Percentiles rank a stretch among this genome's conserved stretches.
These are phyloP conservation scores for Plasmodium knowlesi DNA, from an alignment of 169 alveolate species.

Conservation along the genomic window DNA sequence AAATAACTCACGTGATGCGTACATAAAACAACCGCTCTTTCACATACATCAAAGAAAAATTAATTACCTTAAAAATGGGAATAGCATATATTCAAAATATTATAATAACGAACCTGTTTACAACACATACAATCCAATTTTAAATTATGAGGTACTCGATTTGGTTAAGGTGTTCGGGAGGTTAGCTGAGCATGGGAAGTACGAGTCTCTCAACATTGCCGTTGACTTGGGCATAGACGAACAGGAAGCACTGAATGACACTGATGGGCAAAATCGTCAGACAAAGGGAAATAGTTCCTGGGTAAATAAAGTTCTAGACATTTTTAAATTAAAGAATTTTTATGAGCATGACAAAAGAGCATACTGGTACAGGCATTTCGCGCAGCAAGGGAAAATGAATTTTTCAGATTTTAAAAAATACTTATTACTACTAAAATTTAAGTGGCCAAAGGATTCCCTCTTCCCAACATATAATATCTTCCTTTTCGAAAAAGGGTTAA, in stretches of 20 bases:
- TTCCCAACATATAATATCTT: constrained; percentile 65
- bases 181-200: constrained; percentile 64
- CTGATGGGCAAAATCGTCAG: neutral
- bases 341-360: neutral
- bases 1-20: neutral
- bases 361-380: constrained; percentile 58
- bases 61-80: constrained; percentile 29
- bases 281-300: neutral
- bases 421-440: constrained; percentile 37
- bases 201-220: constrained; percentile 38
- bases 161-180: constrained; percentile 69
- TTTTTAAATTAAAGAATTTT: neutral
- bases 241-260: neutral
- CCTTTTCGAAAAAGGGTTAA: constrained; percentile 65
- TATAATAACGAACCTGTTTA: constrained; percentile 68
- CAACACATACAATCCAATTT: constrained; percentile 70
- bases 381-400: constrained; percentile 71
- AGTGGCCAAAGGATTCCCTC: constrained; percentile 72
- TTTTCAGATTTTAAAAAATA: constrained; percentile 40
- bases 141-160: constrained; percentile 73
- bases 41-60: constrained; percentile 56
- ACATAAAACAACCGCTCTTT: constrained; percentile 17
- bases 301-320: neutral
- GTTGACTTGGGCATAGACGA: neutral
- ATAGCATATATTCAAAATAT: constrained; percentile 51